Conservation (phyloP, 2,329 filamentous ascomycete genomes). For the Cadophora sp. region DNA sequence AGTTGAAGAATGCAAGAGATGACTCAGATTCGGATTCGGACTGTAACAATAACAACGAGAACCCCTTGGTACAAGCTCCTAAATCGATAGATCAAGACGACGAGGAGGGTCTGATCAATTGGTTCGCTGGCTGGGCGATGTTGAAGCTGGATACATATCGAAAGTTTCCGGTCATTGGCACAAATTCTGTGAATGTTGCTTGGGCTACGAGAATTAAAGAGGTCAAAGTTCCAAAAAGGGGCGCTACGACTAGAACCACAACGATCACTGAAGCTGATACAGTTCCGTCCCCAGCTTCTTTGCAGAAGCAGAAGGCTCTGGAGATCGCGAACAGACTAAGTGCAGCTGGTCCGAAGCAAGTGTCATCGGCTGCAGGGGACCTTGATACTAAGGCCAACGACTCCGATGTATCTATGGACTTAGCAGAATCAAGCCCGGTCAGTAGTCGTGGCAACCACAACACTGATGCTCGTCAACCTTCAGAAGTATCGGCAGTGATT, state of each 20-base stretch:
- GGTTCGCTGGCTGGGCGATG: slow-evolving; percentile 66
- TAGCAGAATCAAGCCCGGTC: not conserved
- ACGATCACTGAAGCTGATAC: not conserved
- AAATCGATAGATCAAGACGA: slow-evolving; percentile 60
- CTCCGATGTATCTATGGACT: not conserved
- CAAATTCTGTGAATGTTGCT: slow-evolving; percentile 18
- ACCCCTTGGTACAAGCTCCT: slow-evolving; percentile 54
- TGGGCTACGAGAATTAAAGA: slow-evolving; percentile 16
- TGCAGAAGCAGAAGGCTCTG: slow-evolving; percentile 22
- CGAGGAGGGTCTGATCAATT: slow-evolving; percentile 67
- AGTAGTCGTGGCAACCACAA: not conserved
- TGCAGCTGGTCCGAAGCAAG: not conserved
- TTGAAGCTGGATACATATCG: slow-evolving; percentile 57
- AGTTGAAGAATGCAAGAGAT: slow-evolving; percentile 17
- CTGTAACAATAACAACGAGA: slow-evolving; percentile 33
- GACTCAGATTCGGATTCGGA: slow-evolving; percentile 24
- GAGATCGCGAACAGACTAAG: slow-evolving; percentile 21
- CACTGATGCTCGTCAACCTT: slow-evolving; percentile 4
- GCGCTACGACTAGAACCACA: not conserved
- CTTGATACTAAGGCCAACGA: not conserved
- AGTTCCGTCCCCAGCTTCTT: not conserved
- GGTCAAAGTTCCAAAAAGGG: not conserved
- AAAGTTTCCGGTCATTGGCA: slow-evolving; percentile 61
- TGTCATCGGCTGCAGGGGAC: not conserved
- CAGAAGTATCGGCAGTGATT: slow-evolving; percentile 6